Base-by-base conservation (phyloP, 108 stramenopile species). In the Nitzschia sp. region DNA sequence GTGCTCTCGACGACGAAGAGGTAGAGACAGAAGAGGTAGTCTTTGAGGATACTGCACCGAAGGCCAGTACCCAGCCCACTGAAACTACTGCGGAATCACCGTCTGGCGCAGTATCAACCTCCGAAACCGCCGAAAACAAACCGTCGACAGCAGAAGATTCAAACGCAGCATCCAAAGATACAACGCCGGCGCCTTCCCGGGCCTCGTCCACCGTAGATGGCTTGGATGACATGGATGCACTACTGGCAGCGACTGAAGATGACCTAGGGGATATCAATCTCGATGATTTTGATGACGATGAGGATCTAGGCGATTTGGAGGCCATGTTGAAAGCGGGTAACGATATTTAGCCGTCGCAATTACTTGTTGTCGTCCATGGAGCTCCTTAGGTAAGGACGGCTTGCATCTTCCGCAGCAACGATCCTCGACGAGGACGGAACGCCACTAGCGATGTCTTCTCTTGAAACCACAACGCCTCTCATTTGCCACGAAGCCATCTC, bases 231-330 rank as follows among this genome's bases (percentile, higher is more conserved):
- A 64, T 87, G 72, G 85, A 86, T 61, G 78, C 83, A 18, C 68
- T 82, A 18, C 59, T 72, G 55, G 83, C 77, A 15, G 73, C 73
- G n/a, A 73, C 70, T 19, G 75, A 76, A 24, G 84, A 60, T 18
- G 86, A 87, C 70, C 67, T 72, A 38, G 84, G 67, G 54, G 85
- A 84, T 26, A 81, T 88, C 46, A 78, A 85, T 32, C 46, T 81
- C 34, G 81, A 74, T 48, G 81, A 75, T 55, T 61, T 75, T 27
- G 81, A 79, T 47, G 78, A 75, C 32, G 74, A 81, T 38, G 83
- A 66, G 21, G 84, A 88, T 46, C 62, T 75, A n/a, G 88, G 82
- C 35, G 89, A 93, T 80, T 70, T 92, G 54, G 91, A 92, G 71
- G 85, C 73, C 55, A 80, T 91, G 74, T 60, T 91, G 67, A 67